Percentiles rank a stretch among this genome's conserved stretches.
phyloP scores from a whole-genome alignment of 805 yeast genomes.

The Lachancea meyersii region DNA sequence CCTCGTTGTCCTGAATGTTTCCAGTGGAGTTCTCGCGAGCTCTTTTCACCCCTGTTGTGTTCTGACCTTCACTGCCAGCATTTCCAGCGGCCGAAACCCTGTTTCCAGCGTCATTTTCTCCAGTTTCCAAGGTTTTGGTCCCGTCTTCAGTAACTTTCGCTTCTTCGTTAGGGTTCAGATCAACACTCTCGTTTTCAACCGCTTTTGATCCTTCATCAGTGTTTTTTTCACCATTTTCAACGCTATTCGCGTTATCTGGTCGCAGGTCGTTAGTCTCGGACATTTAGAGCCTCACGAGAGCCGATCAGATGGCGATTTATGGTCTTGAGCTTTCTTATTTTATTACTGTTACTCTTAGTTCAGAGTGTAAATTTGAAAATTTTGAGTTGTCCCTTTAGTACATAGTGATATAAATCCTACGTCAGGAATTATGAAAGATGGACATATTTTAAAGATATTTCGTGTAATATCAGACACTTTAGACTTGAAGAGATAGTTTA shows the following conservation, averaged over 20 bases:
- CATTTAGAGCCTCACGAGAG: background rate
- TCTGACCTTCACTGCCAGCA: background rate
- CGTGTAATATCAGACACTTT: no score
- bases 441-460: background rate
- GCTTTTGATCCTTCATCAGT: background rate
- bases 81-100: conserved; percentile 3
- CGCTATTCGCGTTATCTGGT: background rate
- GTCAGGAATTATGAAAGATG: background rate
- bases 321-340: background rate
- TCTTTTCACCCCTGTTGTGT: background rate
- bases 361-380: background rate
- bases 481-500: no score
- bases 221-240: background rate
- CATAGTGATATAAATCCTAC: conserved; percentile 1
- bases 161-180: background rate
- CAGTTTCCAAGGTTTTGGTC: background rate
- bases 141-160: background rate
- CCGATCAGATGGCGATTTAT: background rate
- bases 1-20: no score
- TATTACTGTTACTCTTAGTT: background rate
- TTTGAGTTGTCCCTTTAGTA: conserved; percentile 4
- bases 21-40: background rate
- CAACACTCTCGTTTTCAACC: background rate
- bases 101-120: background rate
- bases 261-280: background rate